Conservation (phyloP, 306 rosid genomes). For the Vigna nakashimae region DNA sequence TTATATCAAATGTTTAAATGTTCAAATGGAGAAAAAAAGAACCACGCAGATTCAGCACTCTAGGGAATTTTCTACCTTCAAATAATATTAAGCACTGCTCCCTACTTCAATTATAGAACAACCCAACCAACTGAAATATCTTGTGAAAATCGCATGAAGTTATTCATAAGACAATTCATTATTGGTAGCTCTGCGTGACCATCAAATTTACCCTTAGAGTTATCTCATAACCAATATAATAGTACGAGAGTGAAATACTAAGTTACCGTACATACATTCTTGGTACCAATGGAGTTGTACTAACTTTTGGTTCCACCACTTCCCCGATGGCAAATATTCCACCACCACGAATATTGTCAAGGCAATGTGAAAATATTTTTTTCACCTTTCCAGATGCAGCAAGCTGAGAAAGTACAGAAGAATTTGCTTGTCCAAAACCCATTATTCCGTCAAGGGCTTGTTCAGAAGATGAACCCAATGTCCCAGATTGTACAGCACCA, state of each 20-base stretch:
- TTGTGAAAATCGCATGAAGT: conserved; percentile 23
- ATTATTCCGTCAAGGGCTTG: conserved; percentile 87
- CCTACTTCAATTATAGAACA: conserved; percentile 30
- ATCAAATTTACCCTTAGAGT: conserved; percentile 28
- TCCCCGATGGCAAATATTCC: conserved; percentile 98
- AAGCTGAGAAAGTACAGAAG: conserved; percentile 92
- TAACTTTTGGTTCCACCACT: conserved; percentile 86
- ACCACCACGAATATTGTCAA: conserved; percentile 82
- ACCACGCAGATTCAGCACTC: conserved; percentile 15
- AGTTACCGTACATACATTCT: conserved; percentile 68
- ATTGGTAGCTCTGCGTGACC: conserved; percentile 13
- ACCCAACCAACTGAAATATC: not conserved
- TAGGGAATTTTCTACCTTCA: conserved; percentile 13
- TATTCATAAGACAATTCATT: conserved; percentile 20
- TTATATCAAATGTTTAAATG: not conserved
- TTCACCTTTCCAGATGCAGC: conserved; percentile 86
- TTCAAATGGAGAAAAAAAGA: not conserved
- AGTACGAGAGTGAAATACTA: conserved; percentile 34
- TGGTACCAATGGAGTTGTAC: conserved; percentile 73
- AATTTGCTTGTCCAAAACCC: conserved; percentile 97
- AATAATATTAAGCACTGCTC: conserved; percentile 6
- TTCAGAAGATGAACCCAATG: conserved; percentile 59
- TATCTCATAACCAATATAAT: conserved; percentile 37
- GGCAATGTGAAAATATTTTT: conserved; percentile 90
- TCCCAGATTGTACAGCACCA: conserved; percentile 78